These are phyloP conservation scores for Theobroma grandiflorum DNA, from an alignment of 441 rosid species.

Conservation along the genomic window DNA sequence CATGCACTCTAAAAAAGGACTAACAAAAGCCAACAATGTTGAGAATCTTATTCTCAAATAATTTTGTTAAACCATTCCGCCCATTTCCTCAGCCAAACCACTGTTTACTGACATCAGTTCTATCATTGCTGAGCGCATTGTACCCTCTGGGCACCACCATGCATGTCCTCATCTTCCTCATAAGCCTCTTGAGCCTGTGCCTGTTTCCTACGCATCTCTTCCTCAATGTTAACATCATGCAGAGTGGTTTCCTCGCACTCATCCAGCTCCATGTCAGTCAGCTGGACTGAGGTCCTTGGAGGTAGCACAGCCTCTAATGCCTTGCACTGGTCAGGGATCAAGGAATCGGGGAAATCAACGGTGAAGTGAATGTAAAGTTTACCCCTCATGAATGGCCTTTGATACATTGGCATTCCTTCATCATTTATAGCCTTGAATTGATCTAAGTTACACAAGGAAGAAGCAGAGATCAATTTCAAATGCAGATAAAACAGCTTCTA, in stretches of 20 bases:
- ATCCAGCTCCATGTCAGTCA: slow-evolving; percentile 90
- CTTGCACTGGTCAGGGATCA: slow-evolving; percentile 70
- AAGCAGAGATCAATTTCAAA: not conserved
- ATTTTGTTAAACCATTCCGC: not conserved
- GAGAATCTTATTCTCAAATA: slow-evolving; percentile 35
- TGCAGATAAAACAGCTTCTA: not conserved
- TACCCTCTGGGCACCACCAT: slow-evolving; percentile 84
- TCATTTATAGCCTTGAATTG: slow-evolving; percentile 86
- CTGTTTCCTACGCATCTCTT: slow-evolving; percentile 86
- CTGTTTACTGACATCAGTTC: not conserved
- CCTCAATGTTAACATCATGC: slow-evolving; percentile 86
- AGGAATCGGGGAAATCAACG: slow-evolving; percentile 83
- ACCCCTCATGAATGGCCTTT: slow-evolving; percentile 92
- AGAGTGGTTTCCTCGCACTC: slow-evolving; percentile 95
- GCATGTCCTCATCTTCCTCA: slow-evolving; percentile 85
- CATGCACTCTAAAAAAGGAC: not conserved
- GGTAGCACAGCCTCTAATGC: slow-evolving; percentile 75
- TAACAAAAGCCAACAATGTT: not conserved
- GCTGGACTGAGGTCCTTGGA: slow-evolving; percentile 54
- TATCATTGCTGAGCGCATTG: slow-evolving; percentile 93
- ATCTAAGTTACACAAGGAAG: slow-evolving; percentile 43
- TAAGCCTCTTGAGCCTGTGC: slow-evolving; percentile 81
- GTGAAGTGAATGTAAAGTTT: slow-evolving; percentile 87
- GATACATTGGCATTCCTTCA: slow-evolving; percentile 95
- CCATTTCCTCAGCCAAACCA: not conserved